These are phyloP conservation scores for Boeremia lycopersici DNA, from an alignment of 2,329 filamentous ascomycete species.

Conservation along the genomic window DNA sequence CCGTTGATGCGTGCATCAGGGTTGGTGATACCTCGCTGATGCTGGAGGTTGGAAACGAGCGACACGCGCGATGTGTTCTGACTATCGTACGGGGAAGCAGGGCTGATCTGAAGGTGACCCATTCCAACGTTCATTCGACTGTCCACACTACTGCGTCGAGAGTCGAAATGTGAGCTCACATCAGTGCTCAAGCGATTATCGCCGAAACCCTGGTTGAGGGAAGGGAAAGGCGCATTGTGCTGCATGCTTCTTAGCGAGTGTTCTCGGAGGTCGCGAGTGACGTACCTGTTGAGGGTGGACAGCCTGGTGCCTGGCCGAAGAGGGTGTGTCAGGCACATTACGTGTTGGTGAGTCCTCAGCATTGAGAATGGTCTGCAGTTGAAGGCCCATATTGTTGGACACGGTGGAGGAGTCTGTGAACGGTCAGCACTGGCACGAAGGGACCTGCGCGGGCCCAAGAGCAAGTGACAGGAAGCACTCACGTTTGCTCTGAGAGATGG, in stretches of 20 bases:
- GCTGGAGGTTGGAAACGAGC: conserved; percentile 72
- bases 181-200: conserved; percentile 58
- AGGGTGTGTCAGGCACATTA: conserved; percentile 51
- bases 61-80: conserved; percentile 79
- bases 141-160: conserved; percentile 78
- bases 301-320: conserved; percentile 45
- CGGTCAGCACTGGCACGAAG: conserved; percentile 14
- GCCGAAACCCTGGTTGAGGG: conserved; percentile 60
- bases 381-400: conserved; percentile 55
- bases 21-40: conserved; percentile 58
- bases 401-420: conserved; percentile 50
- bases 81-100: conserved; percentile 73
- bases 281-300: conserved; percentile 37
- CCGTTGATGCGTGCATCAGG: conserved; percentile 51
- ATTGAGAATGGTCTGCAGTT: conserved; percentile 57
- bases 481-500: conserved; percentile 64
- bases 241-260: conserved; percentile 31
- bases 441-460: not conserved
- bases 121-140: conserved; percentile 77
- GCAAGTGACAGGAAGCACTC: conserved; percentile 25
- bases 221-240: conserved; percentile 55
- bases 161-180: conserved; percentile 57
- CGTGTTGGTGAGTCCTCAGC: conserved; percentile 56
- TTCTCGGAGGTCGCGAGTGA: conserved; percentile 21
- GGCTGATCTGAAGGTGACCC: conserved; percentile 70